Percentiles rank a stretch among this genome's conserved stretches.
Conservation (phyloP, 495 filamentous ascomycete species). For the Oleoguttula mirabilis region DNA sequence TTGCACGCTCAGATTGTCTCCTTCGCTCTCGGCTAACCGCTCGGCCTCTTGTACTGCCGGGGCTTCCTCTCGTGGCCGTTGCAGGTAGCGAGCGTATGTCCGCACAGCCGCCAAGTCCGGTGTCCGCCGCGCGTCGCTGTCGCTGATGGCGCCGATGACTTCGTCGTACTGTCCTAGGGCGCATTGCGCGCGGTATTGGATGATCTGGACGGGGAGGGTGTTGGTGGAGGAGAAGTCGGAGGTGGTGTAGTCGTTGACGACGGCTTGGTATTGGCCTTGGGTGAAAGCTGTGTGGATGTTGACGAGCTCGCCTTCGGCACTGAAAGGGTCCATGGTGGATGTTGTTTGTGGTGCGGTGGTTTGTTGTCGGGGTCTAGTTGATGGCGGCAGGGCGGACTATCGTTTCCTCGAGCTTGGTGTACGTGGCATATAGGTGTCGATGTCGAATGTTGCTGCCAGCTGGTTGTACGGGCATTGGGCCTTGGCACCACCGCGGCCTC, state of each 20-base stretch:
- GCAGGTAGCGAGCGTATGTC: constrained; percentile 57
- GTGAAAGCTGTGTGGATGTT: constrained; percentile 94
- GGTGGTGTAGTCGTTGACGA: constrained; percentile 62
- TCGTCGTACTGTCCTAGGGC: constrained; percentile 64
- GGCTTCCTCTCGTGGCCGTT: constrained; percentile 40
- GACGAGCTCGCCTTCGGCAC: constrained; percentile 86
- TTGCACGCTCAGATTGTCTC: constrained; percentile 73
- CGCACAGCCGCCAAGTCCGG: constrained; percentile 70
- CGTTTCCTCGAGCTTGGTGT: too few relatives aligned
- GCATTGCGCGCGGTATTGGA: constrained; percentile 69
- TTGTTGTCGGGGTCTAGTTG: too few relatives aligned
- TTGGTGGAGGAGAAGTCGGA: constrained; percentile 66
- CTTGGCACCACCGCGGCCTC: too few relatives aligned
- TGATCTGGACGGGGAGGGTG: constrained; percentile 60
- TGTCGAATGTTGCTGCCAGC: too few relatives aligned
- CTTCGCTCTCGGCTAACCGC: constrained; percentile 48
- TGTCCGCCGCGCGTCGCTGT: constrained; percentile 45
- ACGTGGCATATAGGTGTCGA: too few relatives aligned
- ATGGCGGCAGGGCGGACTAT: too few relatives aligned
- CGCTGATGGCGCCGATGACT: constrained; percentile 54
- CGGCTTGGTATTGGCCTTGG: constrained; percentile 74
- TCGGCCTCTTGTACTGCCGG: constrained; percentile 51
- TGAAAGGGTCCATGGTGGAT: constrained; percentile 92
- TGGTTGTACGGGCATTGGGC: too few relatives aligned
- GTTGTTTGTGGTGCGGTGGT: constrained; percentile 7